phyloP scores from a whole-genome alignment of 495 filamentous ascomycete genomes.

The Talaromyces proteolyticus region DNA sequence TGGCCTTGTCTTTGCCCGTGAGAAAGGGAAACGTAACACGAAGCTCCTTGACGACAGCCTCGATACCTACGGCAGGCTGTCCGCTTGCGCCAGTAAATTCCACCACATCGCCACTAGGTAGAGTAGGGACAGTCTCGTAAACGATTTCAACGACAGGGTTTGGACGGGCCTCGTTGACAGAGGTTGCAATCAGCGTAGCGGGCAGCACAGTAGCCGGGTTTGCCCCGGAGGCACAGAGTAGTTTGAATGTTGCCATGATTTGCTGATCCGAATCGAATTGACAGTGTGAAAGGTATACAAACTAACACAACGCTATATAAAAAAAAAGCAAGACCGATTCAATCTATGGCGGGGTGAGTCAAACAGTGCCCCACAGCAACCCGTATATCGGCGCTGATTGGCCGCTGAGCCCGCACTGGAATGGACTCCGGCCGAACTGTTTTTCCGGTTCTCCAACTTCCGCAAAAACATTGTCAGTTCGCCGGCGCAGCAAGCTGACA shows the following conservation, averaged over 20 bases:
- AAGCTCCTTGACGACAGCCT: slow-evolving; percentile 32
- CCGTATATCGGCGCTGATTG: neutral
- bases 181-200: slow-evolving; percentile 41
- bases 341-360: slow-evolving; percentile 4
- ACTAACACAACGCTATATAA: neutral
- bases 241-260: slow-evolving; percentile 14
- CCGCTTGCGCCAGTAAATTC: slow-evolving; percentile 28
- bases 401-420: neutral
- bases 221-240: slow-evolving; percentile 57
- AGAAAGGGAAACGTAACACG: slow-evolving; percentile 34
- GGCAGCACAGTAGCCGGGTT: slow-evolving; percentile 49
- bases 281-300: neutral
- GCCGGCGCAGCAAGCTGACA: slow-evolving; percentile 1
- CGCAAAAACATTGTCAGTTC: slow-evolving; percentile 36
- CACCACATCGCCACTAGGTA: slow-evolving; percentile 35
- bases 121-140: slow-evolving; percentile 40
- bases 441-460: slow-evolving; percentile 2
- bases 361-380: slow-evolving; percentile 4
- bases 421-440: neutral
- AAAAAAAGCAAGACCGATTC: neutral
- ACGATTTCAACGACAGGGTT: slow-evolving; percentile 37
- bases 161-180: slow-evolving; percentile 41
- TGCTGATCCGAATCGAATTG: neutral
- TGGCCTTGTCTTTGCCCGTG: slow-evolving; percentile 37
- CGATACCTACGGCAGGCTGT: slow-evolving; percentile 27